phyloP scores from a whole-genome alignment of 768 basidiomycete species.

The Phaeotremella fagi region DNA sequence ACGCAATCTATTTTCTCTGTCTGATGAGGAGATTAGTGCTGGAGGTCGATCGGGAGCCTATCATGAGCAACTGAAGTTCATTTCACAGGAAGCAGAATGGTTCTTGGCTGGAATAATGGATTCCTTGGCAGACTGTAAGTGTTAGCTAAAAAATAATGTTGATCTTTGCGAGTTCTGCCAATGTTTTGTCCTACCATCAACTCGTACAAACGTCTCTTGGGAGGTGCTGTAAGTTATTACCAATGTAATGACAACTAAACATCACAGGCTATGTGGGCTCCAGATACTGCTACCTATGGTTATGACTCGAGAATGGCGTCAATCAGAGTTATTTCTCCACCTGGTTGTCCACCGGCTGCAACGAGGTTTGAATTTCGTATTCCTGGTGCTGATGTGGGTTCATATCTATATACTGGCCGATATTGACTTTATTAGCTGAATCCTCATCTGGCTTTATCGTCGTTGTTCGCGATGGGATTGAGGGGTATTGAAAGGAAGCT shows the following conservation, averaged over 20 bases:
- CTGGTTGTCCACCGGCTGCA: conserved; percentile 68
- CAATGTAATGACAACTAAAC: not conserved
- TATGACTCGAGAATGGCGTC: conserved; percentile 93
- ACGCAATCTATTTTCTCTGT: conserved; percentile 72
- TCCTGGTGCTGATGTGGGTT: conserved; percentile 85
- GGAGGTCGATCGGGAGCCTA: conserved; percentile 66
- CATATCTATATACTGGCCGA: not conserved
- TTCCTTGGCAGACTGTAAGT: conserved; percentile 79
- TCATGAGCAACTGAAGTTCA: conserved; percentile 73
- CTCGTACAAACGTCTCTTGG: conserved; percentile 95
- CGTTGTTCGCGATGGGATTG: conserved; percentile 80
- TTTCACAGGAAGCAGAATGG: conserved; percentile 77
- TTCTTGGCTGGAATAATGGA: conserved; percentile 89
- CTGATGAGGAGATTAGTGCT: conserved; percentile 57
- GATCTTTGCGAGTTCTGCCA: conserved; percentile 60
- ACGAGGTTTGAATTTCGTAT: conserved; percentile 91
- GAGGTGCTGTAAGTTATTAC: conserved; percentile 60
- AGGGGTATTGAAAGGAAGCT: conserved; percentile 79
- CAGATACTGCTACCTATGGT: conserved; percentile 86
- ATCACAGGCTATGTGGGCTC: conserved; percentile 72
- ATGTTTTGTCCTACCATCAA: conserved; percentile 83
- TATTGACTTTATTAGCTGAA: conserved; percentile 52
- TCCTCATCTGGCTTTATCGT: conserved; percentile 79
- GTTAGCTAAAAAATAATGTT: not conserved
- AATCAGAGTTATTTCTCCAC: conserved; percentile 85